Base-by-base conservation (phyloP, 192 early-diverging fungal species). In the Chytriomyces confervae region DNA sequence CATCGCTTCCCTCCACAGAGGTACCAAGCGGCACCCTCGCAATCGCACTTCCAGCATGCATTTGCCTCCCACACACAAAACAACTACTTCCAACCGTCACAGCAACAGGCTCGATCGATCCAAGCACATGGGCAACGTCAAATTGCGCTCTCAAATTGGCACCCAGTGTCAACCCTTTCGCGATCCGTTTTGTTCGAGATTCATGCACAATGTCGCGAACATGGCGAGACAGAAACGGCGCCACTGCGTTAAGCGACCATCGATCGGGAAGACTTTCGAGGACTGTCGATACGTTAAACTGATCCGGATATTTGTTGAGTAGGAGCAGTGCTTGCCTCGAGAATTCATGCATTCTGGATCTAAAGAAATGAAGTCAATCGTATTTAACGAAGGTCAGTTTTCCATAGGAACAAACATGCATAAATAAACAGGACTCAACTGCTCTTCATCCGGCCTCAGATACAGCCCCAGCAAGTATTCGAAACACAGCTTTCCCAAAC, bases 181-280 rank as follows among this genome's bases (percentile, higher is more conserved):
- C 36, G 6, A 85, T 23, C 8, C 62, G 71, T 24, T 47, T 20
- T 57, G 83, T 72, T 8, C 69, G 75, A 45, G 49, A 46, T 50
- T 62, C 72, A 46, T 73, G 53, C 9, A 69, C 50, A 24, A 43
- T 75, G 10, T 3, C 18, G 11, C 80, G 73, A 36, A 83, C 29
- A 11, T 66, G 23, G 9, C 62, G 49, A 18, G 61, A 24, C 24
- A 86, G 53, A 53, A 74, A 86, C 9, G 46, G 24, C 43, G 47
- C 53, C 2, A 83, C 43, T 23, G 79, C 57, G 8, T 49, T 73
- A 6, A 86, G 47, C n/a, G 82, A 81, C 84, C 84, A 86, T 50
- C 69, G 50, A 50, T 72, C 72, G 3, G 84, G 84, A 18, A 86
- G 29, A 11, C 49, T 24, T n/a, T 67, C 75, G 4, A 86, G 13